Evolutionary conservation across 352 stramenopile species (phyloP).

Genomic region (Globisporangium splendens): DNA sequence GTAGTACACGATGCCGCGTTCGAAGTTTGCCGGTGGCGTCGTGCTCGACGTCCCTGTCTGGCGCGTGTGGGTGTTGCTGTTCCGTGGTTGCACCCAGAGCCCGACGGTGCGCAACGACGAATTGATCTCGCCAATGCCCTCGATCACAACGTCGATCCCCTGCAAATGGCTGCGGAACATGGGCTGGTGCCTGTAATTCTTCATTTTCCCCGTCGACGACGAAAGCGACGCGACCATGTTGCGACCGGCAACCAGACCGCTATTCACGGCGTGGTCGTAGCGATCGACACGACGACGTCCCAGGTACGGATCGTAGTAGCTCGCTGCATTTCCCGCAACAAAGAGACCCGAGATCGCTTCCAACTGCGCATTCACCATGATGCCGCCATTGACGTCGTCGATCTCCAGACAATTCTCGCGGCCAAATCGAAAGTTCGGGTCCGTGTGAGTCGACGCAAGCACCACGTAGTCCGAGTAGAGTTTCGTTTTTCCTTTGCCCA

Average conservation of each 20-base stretch:
- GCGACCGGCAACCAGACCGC: constrained; percentile 77
- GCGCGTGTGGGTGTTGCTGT: constrained; percentile 10
- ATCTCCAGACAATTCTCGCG: constrained; percentile 74
- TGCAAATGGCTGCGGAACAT: constrained; percentile 81
- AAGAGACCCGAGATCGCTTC: constrained; percentile 89
- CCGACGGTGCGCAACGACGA: constrained; percentile 68
- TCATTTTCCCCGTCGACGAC: constrained; percentile 47
- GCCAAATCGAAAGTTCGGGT: constrained; percentile 74
- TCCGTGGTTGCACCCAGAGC: constrained; percentile 72
- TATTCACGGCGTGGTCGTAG: constrained; percentile 93
- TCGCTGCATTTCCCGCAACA: constrained; percentile 86
- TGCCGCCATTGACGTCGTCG: constrained; percentile 82
- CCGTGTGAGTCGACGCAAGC: constrained; percentile 89
- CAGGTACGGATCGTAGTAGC: constrained; percentile 88
- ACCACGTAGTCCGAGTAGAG: constrained; percentile 89
- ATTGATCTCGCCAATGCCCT: constrained; percentile 87
- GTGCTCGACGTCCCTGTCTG: constrained; percentile 5
- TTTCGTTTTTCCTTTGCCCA: constrained; percentile 56
- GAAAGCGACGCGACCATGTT: constrained; percentile 80
- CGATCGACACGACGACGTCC: constrained; percentile 84
- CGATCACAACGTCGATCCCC: constrained; percentile 70
- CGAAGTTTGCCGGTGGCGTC: constrained; percentile 31
- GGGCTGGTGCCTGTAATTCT: constrained; percentile 87
- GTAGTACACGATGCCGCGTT: constrained; percentile 90
- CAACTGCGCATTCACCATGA: constrained; percentile 89